Evolutionary conservation across 768 basidiomycete species (phyloP), one percentile per base, ranked within the genome.

Genomic region (Cystobasidium tubakii): DNA sequence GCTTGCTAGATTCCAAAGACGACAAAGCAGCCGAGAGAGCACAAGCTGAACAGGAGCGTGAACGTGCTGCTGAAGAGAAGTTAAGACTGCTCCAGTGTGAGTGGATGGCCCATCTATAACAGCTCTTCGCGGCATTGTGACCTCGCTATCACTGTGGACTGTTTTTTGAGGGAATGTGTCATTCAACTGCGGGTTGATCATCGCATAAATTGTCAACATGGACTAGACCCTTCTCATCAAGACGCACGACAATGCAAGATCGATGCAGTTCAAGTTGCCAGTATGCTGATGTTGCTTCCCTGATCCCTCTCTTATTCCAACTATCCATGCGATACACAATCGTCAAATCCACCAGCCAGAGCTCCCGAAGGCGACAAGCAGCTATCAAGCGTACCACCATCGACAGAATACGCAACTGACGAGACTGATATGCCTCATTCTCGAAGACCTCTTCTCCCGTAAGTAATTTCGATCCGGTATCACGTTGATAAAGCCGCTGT

Each of bases 1-100:
- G 23, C 10, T 25, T 67, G 15, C 36, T 67, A 17, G 66, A 53
- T 39, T 29, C 43, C 2, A 54, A 25, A 6, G 66, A 67, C 31
- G 27, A 50, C 17, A 25, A 67, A 31, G 66, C 66, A 10, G n/a
- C 34, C 7, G 44, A 54, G 66, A 44, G 29, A 39, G 25, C 29
- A 7, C 3, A 53, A 9, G 66, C 42, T 31, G 66, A 67, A 17
- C 2, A 44, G 21, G 13, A 46, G 23, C 66, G 66, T 19, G 44
- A 67, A 12, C 9, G 27, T 4, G 44, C 23, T 31, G 66, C 66
- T 23, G 66, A 67, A 31, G 66, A 25, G 27, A 67, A 67, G 44
- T 50, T 67, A 12, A 31, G 27, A 29, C 25, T 33, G 66, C 29
- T 46, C 2, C 42, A 67, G 27, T 29, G 66, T 44, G 66, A 33